These are phyloP conservation scores for Ustilago shanxiensis DNA, from an alignment of 1,284 basidiomycete genomes.

Conservation along the genomic window DNA sequence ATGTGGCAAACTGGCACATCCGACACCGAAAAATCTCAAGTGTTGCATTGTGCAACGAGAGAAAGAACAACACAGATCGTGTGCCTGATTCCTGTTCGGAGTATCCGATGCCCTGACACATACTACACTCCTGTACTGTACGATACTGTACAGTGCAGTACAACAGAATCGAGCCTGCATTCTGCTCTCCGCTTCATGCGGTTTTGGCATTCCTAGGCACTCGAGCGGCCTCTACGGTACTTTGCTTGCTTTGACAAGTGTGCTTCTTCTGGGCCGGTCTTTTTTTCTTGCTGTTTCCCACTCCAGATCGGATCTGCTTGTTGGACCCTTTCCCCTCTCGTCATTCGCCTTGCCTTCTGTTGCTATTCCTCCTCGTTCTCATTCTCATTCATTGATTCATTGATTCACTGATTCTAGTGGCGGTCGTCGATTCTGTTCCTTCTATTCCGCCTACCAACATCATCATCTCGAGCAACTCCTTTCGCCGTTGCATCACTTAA, in stretches of 20 bases:
- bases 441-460: not conserved
- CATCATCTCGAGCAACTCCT: not conserved
- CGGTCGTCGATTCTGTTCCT: not conserved
- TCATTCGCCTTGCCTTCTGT: not conserved
- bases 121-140: not conserved
- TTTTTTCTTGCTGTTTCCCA: not conserved
- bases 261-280: too few species aligned
- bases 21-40: not conserved
- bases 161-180: too few species aligned
- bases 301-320: not conserved
- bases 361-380: too few species aligned
- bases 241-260: not conserved
- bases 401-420: constrained; percentile 6
- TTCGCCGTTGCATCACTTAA: not conserved
- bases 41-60: not conserved
- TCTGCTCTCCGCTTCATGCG: not conserved
- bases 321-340: constrained; percentile 6
- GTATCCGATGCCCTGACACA: constrained; percentile 4
- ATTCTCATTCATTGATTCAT: not conserved
- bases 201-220: not conserved
- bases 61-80: not conserved
- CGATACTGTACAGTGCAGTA: too few species aligned
- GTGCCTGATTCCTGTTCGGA: not conserved
- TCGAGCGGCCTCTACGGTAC: not conserved
- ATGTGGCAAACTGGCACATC: not conserved